Evolutionary conservation across 176 grass and related monocot genomes (phyloP).

Genomic region (Hordeum vulgare): MorexV3_pseudomolecules_assembly NC_058524.1:2343464-2343963

Average conservation of each 20-base stretch:
- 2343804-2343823: too few relatives aligned
- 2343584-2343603: too few relatives aligned
- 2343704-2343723: conserved; percentile 81
- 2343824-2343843: too few relatives aligned
- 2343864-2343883: too few relatives aligned
- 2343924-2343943: too few relatives aligned
- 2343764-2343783: conserved; percentile 41
- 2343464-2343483: conserved; percentile 35
- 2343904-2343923: too few relatives aligned
- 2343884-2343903: too few relatives aligned
- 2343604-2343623: background rate
- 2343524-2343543: conserved; percentile 22
- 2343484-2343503: conserved; percentile 24
- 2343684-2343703: conserved; percentile 95
- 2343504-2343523: conserved; percentile 21
- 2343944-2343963: too few relatives aligned
- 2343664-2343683: conserved; percentile 48
- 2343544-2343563: conserved; percentile 33
- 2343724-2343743: conserved; percentile 74
- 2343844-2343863: too few relatives aligned
- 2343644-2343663: background rate
- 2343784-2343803: conserved; percentile 65
- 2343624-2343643: background rate
- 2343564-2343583: conserved; percentile 14
- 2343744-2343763: conserved; percentile 43